These are phyloP conservation scores for Ophiosphaerella korrae DNA, from an alignment of 2,329 filamentous ascomycete species.

Conservation along the genomic window DNA sequence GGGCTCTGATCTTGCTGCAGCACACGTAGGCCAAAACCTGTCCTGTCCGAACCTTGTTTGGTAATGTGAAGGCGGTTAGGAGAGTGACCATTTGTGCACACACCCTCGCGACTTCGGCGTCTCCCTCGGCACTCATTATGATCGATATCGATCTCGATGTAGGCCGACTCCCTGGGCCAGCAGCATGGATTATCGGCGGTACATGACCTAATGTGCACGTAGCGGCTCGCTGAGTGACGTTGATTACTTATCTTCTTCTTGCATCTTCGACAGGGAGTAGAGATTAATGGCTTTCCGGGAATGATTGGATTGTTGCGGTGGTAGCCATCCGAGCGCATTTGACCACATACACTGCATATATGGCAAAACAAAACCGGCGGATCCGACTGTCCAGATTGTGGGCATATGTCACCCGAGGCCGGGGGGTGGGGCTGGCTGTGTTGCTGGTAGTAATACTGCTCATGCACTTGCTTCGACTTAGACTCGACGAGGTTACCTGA, in stretches of 20 bases:
- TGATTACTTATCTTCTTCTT: constrained; percentile 28
- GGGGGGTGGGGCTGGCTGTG: constrained; percentile 12
- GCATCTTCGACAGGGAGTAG: constrained; percentile 38
- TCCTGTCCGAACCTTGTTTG: constrained; percentile 23
- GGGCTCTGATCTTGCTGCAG: constrained; percentile 24
- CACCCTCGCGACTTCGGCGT: constrained; percentile 25
- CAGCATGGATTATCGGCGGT: constrained; percentile 32
- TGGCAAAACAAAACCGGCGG: constrained; percentile 39
- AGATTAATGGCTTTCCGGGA: constrained; percentile 33
- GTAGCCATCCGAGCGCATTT: constrained; percentile 40
- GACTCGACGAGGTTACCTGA: constrained; percentile 16
- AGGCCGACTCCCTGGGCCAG: constrained; percentile 28
- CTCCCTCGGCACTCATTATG: constrained; percentile 29
- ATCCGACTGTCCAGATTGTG: constrained; percentile 16
- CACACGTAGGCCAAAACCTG: constrained; percentile 28
- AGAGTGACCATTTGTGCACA: constrained; percentile 21
- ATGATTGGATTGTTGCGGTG: constrained; percentile 44
- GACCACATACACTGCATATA: constrained; percentile 41
- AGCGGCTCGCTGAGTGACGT: constrained; percentile 19
- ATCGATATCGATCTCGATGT: constrained; percentile 22
- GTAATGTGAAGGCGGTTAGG: constrained; percentile 22
- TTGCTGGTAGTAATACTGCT: constrained; percentile 24
- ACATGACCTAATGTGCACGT: constrained; percentile 26
- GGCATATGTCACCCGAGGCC: constrained; percentile 9
- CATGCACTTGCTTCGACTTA: constrained; percentile 17